Evolutionary conservation across 2,329 filamentous ascomycete genomes (phyloP).

Genomic region (Claviceps africana): DNA sequence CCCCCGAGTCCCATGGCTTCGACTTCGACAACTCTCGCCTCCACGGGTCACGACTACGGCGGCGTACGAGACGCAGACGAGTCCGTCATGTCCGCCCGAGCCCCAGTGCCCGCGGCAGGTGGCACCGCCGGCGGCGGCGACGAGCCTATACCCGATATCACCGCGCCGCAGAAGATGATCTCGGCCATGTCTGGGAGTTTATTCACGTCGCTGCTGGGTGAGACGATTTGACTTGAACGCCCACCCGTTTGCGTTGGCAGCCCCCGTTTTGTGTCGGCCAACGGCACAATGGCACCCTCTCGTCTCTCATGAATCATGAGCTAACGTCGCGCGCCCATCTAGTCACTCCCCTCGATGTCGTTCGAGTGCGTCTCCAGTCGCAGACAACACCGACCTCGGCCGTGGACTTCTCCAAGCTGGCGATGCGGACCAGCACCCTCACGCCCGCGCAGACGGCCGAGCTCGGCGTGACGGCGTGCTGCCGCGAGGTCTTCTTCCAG

Average conservation of each 20-base stretch:
- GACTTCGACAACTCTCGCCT: constrained; percentile 6
- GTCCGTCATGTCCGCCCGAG: constrained; percentile 15
- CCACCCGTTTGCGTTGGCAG: too few species aligned
- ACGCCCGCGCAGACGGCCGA: constrained; percentile 62
- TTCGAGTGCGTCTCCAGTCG: constrained; percentile 86
- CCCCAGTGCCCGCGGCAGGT: constrained; percentile 6
- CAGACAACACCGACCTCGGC: constrained; percentile 43
- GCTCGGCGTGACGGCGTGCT: constrained; percentile 86
- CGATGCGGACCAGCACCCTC: constrained; percentile 41
- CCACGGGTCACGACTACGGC: constrained; percentile 15
- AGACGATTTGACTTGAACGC: constrained; percentile 18
- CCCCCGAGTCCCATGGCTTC: not conserved
- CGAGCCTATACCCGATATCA: constrained; percentile 48
- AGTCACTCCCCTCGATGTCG: constrained; percentile 95
- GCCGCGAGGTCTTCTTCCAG: constrained; percentile 92
- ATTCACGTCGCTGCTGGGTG: constrained; percentile 78
- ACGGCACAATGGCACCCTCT: too few species aligned
- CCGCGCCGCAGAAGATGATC: constrained; percentile 81
- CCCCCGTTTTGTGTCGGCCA: not conserved
- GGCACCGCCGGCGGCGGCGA: constrained; percentile 4
- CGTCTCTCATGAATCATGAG: too few species aligned
- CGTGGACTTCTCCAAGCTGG: constrained; percentile 41
- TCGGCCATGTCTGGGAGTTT: constrained; percentile 86
- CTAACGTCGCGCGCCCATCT: constrained; percentile 1
- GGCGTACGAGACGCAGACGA: constrained; percentile 15